Conservation (phyloP, 75 land plant genomes). For the Chamaecyparis obtusa region DNA sequence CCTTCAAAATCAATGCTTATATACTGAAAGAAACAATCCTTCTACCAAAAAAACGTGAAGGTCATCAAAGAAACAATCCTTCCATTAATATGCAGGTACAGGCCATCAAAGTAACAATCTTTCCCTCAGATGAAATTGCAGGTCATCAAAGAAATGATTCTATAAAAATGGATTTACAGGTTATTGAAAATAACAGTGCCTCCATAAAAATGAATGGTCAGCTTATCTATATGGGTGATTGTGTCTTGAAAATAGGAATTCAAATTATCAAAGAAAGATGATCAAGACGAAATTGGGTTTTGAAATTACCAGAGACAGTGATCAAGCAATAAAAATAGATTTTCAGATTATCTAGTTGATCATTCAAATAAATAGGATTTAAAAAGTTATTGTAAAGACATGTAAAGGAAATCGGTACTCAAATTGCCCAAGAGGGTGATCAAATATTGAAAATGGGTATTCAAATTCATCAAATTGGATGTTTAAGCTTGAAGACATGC, state of each 20-base stretch:
- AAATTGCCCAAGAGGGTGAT: background rate
- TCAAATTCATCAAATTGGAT: background rate
- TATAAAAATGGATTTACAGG: background rate
- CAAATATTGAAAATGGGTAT: background rate
- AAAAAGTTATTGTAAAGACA: background rate
- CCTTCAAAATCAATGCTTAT: background rate
- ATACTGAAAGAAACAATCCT: no score
- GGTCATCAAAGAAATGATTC: background rate
- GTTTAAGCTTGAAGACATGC: background rate
- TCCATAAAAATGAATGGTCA: background rate
- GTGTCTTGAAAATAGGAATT: background rate
- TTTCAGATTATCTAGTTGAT: background rate
- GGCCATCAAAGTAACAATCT: background rate
- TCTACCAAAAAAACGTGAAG: no score
- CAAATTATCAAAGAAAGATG: background rate
- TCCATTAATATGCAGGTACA: background rate
- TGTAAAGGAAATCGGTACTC: background rate
- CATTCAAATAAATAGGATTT: background rate
- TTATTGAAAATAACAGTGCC: background rate
- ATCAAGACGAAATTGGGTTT: background rate
- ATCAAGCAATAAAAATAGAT: background rate
- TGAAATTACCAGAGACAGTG: background rate
- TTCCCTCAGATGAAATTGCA: background rate
- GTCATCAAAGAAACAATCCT: background rate
- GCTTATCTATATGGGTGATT: background rate